Base-by-base conservation (phyloP, 441 rosid species). In the Bruguiera hainesii region DNA sequence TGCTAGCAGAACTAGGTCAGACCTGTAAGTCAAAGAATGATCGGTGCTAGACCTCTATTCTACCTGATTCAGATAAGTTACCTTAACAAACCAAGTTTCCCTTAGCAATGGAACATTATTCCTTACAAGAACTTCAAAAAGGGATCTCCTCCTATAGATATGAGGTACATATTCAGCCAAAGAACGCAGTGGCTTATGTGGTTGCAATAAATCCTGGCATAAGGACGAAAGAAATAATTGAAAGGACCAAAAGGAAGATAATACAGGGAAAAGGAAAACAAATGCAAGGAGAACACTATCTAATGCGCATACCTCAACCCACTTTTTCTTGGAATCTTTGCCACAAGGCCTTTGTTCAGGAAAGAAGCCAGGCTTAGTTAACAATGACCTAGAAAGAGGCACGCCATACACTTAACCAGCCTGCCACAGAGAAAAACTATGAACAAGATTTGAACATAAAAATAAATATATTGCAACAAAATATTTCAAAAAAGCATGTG, bases 321-420 rank as follows among this genome's bases (percentile, higher is more conserved):
- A 96, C 81, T 88, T 96, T 82, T 84, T 93, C 85, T 78, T 83
- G 75, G 83, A 87, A 57, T 96, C 98, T 80, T 93, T 98, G 56
- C 84, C 73, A 69, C 85, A 89, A 18, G 85, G 73, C 74, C 77
- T 84, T 84, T 84, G 98, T 71, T 91, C 98, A 58, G 97, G 98
- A 76, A 84, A 93, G 61, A 75, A 72, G 25, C 91, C 91, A 63
- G 89, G 83, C 80, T 91, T 96, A 72, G 83, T 83, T 65, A 96
- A 78, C 31, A 91, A 84, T 60, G 87, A 58, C 72, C 91, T 93
- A 78, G 87, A 83, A 73, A 96, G 94, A 75, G 98, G 93, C 69
- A 87, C 87, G n/a, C 91, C 99, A 76, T 93, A 93, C 51, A 91
- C 94, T 80, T 93, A 98, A 56, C 99, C 99, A 81, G 97, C 99